Evolutionary conservation across 345 rosid species (phyloP), one percentile per base, ranked within the genome.

Genomic region (Ailanthus altissimus): DNA sequence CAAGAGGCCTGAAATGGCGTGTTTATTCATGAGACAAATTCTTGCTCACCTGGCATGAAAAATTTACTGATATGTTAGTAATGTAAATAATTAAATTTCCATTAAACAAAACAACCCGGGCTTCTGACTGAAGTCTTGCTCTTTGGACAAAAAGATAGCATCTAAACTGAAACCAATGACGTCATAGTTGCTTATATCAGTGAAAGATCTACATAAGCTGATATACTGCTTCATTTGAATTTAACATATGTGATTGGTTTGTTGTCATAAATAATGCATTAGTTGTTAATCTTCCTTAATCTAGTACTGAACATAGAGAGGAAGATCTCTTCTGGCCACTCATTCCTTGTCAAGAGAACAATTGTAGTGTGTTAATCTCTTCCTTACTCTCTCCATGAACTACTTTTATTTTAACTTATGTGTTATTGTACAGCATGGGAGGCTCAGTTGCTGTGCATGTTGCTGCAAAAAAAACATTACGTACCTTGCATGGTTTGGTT

Each of bases 391-490:
- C 9, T 11, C n/a, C 6, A 38, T 32, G 28, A 40, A 36, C 26
- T 9, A 71, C 49, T 71, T 14, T 72, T 21, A 38, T 40, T 21
- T 2, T 40, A 50, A 42, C n/a, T 72, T 38, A 13, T 70, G 43
- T 13, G 66, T 79, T 61, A 43, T 51, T 78, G 75, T 73, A 57
- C 85, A 96, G 99, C 86, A 93, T 96, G 98, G 99, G 99, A 74
- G 99, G 98, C 32, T 93, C 99, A 8, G 93, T 96, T 14, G 97
- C 97, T 58, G 91, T 96, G 59, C 98, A 96, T 80, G 90, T 96
- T 76, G 97, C 99, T 74, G 97, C 98, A n/a, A 90, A 80, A 83
- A 96, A 88, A 84, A 81, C 74, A 50, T 84, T 93, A 56, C 83
- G 80, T 78, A 89, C 78, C 79, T 85, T 96, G 89, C 91, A 93